Evolutionary conservation across 2,329 filamentous ascomycete species (phyloP), one percentile per base, ranked within the genome.

Genomic region (Penicillium occitanis): DNA sequence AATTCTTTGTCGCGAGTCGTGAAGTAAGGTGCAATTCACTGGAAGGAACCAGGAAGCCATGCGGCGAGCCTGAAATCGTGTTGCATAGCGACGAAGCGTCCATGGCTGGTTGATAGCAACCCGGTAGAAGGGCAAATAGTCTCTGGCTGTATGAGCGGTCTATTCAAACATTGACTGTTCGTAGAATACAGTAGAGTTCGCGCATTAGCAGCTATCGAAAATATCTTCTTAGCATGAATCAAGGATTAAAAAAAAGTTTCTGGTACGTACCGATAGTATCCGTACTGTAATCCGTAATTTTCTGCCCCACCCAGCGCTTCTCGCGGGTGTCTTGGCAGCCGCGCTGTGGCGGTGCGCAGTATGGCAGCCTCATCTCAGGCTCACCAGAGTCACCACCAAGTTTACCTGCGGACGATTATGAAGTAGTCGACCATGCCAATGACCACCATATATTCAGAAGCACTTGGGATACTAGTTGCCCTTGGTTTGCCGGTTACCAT

Each of bases 41-140:
- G 2, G 87, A 83, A 4, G 94, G 93, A 69, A 90, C 88, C n/a
- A 97, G 83, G 74, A 97, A 96, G 30, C 80, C 77, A 74, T 93
- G 89, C 13, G 91, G 90, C 67, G 87, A 86, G 66, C 83, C 80
- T 17, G 87, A 80, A 59, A 91, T 70, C 8, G 71, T 70, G 8
- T 70, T 68, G 14, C 60, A 60, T 35, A 66, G 22, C 46, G 65
- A 42, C 6, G 65, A 63, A 25, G 44, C 40, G 7, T 59, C 65
- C 53, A 57, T 57, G 30, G n/a, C 10, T 57, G 25, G 33, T 57
- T 57, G 5, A 22, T 3, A 40, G 53, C 53, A 25, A 40, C 11
- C 11, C 11, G 50, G 30, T 50, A 13, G 7, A 55, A n/a, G 28
- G 6, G 19, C 2, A 57, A 22, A n/a, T 25, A 22, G 13, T 37